Conservation (phyloP, 2,329 filamentous ascomycete species). For the Nemania sp. region DNA sequence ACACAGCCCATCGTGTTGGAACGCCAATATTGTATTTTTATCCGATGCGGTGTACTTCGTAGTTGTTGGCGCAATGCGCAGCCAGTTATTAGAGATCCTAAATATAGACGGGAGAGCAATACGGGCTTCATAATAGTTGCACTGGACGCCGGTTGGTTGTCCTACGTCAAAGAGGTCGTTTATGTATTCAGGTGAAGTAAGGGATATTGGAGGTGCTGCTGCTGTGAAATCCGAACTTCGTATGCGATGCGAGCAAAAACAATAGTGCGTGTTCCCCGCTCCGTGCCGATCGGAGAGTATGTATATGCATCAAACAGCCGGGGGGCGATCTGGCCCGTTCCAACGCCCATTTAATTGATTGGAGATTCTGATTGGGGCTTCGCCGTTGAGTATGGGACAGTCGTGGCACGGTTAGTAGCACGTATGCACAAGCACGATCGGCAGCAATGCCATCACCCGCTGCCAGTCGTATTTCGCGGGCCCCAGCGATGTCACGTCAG, state of each 20-base stretch:
- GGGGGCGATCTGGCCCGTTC: slow-evolving; percentile 15
- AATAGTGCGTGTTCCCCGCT: no score
- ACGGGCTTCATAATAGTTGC: neutral
- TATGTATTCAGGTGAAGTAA: no score
- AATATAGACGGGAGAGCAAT: neutral
- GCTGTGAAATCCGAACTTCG: no score
- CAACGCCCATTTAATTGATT: no score
- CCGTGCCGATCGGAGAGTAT: slow-evolving; percentile 1
- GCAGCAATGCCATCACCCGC: slow-evolving; percentile 15
- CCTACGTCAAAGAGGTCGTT: no score
- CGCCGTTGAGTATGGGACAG: neutral
- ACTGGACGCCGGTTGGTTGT: no score
- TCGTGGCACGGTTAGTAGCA: slow-evolving; percentile 2
- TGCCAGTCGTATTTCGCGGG: slow-evolving; percentile 12
- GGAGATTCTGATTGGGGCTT: slow-evolving; percentile 8
- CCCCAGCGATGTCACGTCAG: slow-evolving; percentile 18
- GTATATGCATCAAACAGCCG: neutral
- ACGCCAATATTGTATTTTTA: neutral
- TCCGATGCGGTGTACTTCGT: no score
- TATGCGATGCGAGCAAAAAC: no score
- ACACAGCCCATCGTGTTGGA: no score
- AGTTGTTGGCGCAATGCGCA: no score
- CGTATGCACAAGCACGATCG: slow-evolving; percentile 5
- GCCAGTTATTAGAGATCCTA: neutral
- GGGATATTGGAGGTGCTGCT: no score